Percentiles rank a stretch among this genome's conserved stretches.
phyloP scores from a whole-genome alignment of 306 rosid species.

The Gillenia trifoliata region DNA sequence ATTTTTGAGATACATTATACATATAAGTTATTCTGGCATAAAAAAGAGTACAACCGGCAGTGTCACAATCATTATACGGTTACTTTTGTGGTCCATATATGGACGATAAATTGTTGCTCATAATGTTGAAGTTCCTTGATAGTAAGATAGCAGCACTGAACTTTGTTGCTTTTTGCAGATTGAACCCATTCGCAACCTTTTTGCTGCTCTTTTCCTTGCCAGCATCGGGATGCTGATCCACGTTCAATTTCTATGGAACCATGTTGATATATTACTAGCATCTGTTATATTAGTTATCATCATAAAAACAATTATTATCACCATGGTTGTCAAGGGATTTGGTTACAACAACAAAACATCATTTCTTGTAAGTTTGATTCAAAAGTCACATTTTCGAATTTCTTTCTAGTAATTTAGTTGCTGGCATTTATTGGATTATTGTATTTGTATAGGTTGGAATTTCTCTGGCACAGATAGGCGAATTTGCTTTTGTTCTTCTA shows the following conservation, averaged over 20 bases:
- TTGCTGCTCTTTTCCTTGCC: slow-evolving; percentile 97
- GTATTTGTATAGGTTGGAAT: slow-evolving; percentile 75
- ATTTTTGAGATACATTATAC: neutral
- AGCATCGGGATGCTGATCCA: slow-evolving; percentile 99
- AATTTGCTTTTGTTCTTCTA: slow-evolving; percentile 95
- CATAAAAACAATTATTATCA: slow-evolving; percentile 69
- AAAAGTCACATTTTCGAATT: neutral
- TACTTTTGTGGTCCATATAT: neutral
- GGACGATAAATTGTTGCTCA: neutral
- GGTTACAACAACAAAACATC: slow-evolving; percentile 90
- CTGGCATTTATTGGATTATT: slow-evolving; percentile 27
- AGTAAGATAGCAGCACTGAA: slow-evolving; percentile 1
- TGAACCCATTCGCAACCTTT: slow-evolving; percentile 94
- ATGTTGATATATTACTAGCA: slow-evolving; percentile 90
- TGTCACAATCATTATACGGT: neutral
- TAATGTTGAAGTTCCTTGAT: neutral
- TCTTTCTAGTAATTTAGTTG: neutral
- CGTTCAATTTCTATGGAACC: slow-evolving; percentile 98
- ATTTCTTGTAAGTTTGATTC: slow-evolving; percentile 65
- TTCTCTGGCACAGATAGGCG: slow-evolving; percentile 98
- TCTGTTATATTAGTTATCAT: slow-evolving; percentile 90
- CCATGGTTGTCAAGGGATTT: slow-evolving; percentile 91
- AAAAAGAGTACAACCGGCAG: neutral
- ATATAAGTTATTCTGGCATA: neutral
- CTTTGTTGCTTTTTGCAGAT: slow-evolving; percentile 50